Conservation (phyloP, 345 rosid species). For the Jatropha curcas region DNA sequence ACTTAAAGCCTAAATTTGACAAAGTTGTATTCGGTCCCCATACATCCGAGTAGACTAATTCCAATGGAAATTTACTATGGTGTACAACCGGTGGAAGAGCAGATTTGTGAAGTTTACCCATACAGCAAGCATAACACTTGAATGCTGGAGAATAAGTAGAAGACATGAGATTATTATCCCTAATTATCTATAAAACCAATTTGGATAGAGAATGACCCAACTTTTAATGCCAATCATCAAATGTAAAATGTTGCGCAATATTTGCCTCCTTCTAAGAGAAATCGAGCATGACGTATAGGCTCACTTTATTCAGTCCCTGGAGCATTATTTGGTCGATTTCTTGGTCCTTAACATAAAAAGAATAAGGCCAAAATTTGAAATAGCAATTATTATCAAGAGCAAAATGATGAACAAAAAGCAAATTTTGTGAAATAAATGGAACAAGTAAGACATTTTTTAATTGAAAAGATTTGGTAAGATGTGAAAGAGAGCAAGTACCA, state of each 20-base stretch:
- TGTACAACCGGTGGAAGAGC: background rate
- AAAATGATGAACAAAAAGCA: too few relatives aligned
- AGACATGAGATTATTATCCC: background rate
- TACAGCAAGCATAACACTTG: background rate
- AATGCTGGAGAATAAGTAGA: background rate
- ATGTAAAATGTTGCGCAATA: background rate
- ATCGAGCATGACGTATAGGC: too few relatives aligned
- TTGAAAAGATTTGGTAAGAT: too few relatives aligned
- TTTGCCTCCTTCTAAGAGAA: too few relatives aligned
- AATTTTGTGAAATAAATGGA: too few relatives aligned
- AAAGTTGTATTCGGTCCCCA: background rate
- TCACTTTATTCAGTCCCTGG: too few relatives aligned
- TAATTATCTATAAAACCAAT: background rate
- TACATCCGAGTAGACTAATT: background rate
- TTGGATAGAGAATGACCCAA: background rate
- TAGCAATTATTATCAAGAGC: too few relatives aligned
- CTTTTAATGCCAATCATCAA: background rate
- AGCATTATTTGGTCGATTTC: too few relatives aligned
- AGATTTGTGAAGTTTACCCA: background rate
- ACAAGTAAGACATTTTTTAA: too few relatives aligned
- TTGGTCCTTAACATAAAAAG: too few relatives aligned
- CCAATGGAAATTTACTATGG: background rate
- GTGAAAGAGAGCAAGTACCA: too few relatives aligned
- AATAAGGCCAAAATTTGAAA: too few relatives aligned
- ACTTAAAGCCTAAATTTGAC: background rate